phyloP scores from a whole-genome alignment of 2,329 filamentous ascomycete species.

The Madurella mycetomatis region DNA sequence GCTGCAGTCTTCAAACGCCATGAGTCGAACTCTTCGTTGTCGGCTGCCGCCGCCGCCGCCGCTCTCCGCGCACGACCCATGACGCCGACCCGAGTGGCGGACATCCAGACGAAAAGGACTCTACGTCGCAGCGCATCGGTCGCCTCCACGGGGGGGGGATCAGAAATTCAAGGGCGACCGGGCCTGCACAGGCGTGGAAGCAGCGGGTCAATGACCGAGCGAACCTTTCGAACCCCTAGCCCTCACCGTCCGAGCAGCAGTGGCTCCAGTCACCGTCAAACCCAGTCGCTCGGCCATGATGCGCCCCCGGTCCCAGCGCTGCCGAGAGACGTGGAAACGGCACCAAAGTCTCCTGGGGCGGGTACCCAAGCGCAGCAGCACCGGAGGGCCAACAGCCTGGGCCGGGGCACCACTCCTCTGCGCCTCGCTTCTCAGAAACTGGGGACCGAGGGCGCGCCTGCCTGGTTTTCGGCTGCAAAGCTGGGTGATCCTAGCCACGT shows the following conservation, averaged over 20 bases:
- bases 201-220: slow-evolving; percentile 78
- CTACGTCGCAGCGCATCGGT: slow-evolving; percentile 66
- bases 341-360: slow-evolving; percentile 19
- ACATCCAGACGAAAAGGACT: slow-evolving; percentile 85
- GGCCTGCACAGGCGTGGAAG: slow-evolving; percentile 63
- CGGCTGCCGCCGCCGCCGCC: slow-evolving; percentile 79
- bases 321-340: slow-evolving; percentile 45
- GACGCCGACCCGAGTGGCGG: slow-evolving; percentile 72
- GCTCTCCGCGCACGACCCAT: slow-evolving; percentile 75
- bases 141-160: slow-evolving; percentile 53
- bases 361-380: slow-evolving; percentile 16
- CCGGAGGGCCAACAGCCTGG: slow-evolving; percentile 35
- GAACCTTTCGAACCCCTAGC: slow-evolving; percentile 78
- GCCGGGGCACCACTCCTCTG: slow-evolving; percentile 41
- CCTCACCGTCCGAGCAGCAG: slow-evolving; percentile 46
- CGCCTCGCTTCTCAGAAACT: slow-evolving; percentile 51
- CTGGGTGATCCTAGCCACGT: slow-evolving; percentile 42
- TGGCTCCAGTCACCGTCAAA: slow-evolving; percentile 22
- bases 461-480: slow-evolving; percentile 47
- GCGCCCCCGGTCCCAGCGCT: slow-evolving; percentile 73
- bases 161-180: slow-evolving; percentile 13
- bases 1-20: slow-evolving; percentile 72
- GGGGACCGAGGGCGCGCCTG: slow-evolving; percentile 35
- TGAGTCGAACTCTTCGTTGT: slow-evolving; percentile 62
- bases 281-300: slow-evolving; percentile 31